Percentiles rank a stretch among this genome's conserved stretches.
Evolutionary conservation across 495 filamentous ascomycete species (phyloP).

Genomic region (Talaromyces ruber): DNA sequence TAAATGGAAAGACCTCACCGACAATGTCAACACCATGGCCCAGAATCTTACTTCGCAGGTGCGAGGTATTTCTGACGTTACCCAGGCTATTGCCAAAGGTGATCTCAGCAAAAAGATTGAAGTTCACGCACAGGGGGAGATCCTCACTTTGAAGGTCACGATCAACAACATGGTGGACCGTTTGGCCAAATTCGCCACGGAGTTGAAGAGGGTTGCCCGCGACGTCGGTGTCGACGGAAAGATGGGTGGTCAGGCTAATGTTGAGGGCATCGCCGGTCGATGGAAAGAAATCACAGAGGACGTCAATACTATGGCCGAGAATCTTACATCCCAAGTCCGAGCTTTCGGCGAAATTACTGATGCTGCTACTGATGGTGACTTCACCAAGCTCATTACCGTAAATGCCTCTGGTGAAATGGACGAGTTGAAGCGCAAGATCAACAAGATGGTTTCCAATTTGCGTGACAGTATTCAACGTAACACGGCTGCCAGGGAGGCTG

Average conservation of each 20-base stretch:
- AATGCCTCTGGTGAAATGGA: conserved; percentile 99
- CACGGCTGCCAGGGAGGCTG: conserved; percentile 91
- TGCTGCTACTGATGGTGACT: conserved; percentile 92
- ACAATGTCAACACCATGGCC: conserved; percentile 85
- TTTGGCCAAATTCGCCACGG: conserved; percentile 91
- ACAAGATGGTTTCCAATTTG: conserved; percentile 95
- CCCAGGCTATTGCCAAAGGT: conserved; percentile 88
- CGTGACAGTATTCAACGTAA: conserved; percentile 96
- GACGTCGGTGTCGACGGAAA: conserved; percentile 98
- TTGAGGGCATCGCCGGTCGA: conserved; percentile 83
- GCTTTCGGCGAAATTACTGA: conserved; percentile 98
- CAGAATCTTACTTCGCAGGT: conserved; percentile 93
- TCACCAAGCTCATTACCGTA: conserved; percentile 94
- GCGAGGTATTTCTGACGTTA: conserved; percentile 92
- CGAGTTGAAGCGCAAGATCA: conserved; percentile 98
- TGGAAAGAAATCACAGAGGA: conserved; percentile 99
- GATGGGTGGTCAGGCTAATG: conserved; percentile 96
- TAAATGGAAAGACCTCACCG: conserved; percentile 98
- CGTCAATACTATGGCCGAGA: conserved; percentile 98
- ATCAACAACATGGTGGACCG: conserved; percentile 99
- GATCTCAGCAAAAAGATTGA: conserved; percentile 96
- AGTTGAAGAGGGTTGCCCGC: conserved; percentile 90
- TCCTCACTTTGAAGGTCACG: conserved; percentile 87
- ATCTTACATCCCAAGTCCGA: conserved; percentile 93
- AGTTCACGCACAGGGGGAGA: conserved; percentile 92